phyloP scores from a whole-genome alignment of 164 flowering plant species.

The Litsea cubeba region DNA sequence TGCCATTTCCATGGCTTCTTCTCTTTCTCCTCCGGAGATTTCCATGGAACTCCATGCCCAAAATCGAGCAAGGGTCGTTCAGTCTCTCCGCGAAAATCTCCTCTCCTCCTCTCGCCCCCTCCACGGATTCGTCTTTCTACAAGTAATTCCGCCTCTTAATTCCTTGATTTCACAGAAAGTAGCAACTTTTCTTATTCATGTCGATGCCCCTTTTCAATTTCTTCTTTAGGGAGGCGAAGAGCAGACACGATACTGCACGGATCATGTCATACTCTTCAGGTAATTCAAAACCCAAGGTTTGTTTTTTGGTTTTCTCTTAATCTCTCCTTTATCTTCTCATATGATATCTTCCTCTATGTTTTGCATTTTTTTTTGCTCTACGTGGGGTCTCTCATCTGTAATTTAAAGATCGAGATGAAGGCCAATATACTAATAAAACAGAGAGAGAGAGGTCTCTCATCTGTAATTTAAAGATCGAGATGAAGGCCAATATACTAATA shows the following conservation, averaged over 20 bases:
- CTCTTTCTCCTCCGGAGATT: slow-evolving; percentile 54
- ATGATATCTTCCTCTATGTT: too few species aligned
- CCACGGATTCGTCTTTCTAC: slow-evolving; percentile 75
- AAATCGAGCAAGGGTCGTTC: slow-evolving; percentile 36
- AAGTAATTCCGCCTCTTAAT: slow-evolving; percentile 29
- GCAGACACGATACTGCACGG: slow-evolving; percentile 75
- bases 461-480: too few species aligned
- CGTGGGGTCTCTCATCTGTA: too few species aligned
- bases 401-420: too few species aligned
- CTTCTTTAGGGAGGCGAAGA: slow-evolving; percentile 85
- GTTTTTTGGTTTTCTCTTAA: neutral
- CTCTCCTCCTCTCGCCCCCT: slow-evolving; percentile 46
- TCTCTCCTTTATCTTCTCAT: too few species aligned
- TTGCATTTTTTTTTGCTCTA: too few species aligned
- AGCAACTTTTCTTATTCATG: neutral
- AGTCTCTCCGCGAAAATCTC: slow-evolving; percentile 58
- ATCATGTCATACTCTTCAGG: slow-evolving; percentile 82
- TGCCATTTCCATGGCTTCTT: slow-evolving; percentile 21
- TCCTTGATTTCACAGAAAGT: neutral
- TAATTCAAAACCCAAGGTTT: slow-evolving; percentile 8
- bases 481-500: too few species aligned
- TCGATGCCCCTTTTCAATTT: neutral
- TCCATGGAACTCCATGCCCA: slow-evolving; percentile 62
- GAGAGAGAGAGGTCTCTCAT: too few species aligned
- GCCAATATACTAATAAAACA: too few species aligned